Base-by-base conservation (phyloP, 2,329 filamentous ascomycete species). In the Neonectria faginata region DNA sequence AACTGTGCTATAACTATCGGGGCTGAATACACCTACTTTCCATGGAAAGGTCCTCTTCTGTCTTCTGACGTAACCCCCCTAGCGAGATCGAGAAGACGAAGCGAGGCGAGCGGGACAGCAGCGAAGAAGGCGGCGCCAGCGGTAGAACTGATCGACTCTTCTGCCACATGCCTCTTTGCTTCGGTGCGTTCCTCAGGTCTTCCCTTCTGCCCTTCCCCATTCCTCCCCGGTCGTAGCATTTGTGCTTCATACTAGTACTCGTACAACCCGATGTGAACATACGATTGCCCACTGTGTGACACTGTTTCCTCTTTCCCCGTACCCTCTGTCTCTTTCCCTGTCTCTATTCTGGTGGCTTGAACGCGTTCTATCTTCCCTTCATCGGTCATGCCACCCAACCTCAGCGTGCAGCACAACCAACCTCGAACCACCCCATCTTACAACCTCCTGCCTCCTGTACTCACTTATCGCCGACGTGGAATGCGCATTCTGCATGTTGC, bases 401-500 rank as follows among this genome's bases (percentile, higher is more conserved):
- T 27, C 25, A 25, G 36, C 18, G 20, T 25, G 20, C 18, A 20
- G 42, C 10, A 50, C 29, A 31, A 31, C 44, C 29, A 31, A 31
- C 44, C 44, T 14, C 5, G 5, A 47, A 47, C 47, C 25, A 25
- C 47, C 16, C 25, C 25, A 50, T 18, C 27, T 18, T 50, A 33
- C 27, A 50, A 31, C 16, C 10, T 33, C 48, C 29, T 20, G 27
- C 29, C 48, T 51, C 12, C 25, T 25, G 5, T 25, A 25, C 25
- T 25, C 25, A 25, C 18, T 51, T 51, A 33, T 51, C 27, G 48
- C 27, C 27, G 48, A 51, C n/a, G n/a, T 51, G 48, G 48, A 51
- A 51, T 51, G 29, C 29, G 48, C 48, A 51, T 51, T 18, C n/a
- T 51, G 48, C 48, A 50, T 31, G 47, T 18, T 50, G 47, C 47